Evolutionary conservation across 768 basidiomycete species (phyloP).

Genomic region (Cystofilobasidium bisporidii): DNA sequence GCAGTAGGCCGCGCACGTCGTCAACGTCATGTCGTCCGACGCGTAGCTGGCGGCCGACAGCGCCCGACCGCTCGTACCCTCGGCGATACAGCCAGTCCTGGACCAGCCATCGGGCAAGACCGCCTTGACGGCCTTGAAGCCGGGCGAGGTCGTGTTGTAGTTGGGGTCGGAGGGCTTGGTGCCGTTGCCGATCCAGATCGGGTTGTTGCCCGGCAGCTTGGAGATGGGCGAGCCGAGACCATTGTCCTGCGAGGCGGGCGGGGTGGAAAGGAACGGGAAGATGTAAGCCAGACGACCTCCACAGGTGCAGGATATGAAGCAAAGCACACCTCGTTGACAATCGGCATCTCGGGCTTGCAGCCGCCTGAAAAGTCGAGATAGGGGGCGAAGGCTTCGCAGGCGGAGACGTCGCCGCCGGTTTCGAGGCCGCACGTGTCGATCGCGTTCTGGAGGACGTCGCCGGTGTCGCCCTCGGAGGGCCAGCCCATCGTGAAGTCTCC

Average conservation of each 20-base stretch:
- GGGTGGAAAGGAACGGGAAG: background rate
- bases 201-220: conserved; percentile 36
- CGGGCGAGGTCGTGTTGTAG: conserved; percentile 31
- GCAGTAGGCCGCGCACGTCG: conserved; percentile 27
- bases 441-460: conserved; percentile 40
- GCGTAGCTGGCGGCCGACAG: conserved; percentile 31
- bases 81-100: conserved; percentile 39
- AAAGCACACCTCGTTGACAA: conserved; percentile 31
- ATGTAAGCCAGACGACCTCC: too few relatives aligned
- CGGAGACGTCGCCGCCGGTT: conserved; percentile 8
- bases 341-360: conserved; percentile 36
- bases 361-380: conserved; percentile 35
- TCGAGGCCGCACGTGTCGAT: conserved; percentile 29
- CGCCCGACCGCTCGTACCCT: conserved; percentile 35
- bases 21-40: conserved; percentile 36
- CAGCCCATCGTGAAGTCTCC: conserved; percentile 41
- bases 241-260: background rate
- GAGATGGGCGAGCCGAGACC: conserved; percentile 29
- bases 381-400: conserved; percentile 38
- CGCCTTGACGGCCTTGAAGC: conserved; percentile 31
- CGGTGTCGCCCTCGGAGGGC: conserved; percentile 33
- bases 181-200: conserved; percentile 36
- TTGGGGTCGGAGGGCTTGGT: conserved; percentile 30
- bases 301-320: too few relatives aligned
- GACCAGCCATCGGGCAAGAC: conserved; percentile 37